These are phyloP conservation scores for Wickerhamomyces sp. DNA, from an alignment of 1,139 yeast species.

Conservation along the genomic window DNA sequence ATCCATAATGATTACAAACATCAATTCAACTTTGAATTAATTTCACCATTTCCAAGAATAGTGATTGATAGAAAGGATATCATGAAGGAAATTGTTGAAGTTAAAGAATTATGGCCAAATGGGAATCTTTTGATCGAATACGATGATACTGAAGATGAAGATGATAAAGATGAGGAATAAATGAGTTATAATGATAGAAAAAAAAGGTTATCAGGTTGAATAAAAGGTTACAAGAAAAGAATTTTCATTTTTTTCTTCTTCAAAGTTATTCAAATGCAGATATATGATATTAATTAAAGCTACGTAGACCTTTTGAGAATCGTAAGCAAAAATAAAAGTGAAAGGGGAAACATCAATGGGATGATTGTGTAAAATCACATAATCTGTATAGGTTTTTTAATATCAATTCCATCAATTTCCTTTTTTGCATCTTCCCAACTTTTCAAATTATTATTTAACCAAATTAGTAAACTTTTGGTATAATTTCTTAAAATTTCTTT, in stretches of 20 bases:
- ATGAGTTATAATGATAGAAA: not conserved
- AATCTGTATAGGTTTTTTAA: not conserved
- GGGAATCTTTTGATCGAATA: slow-evolving; percentile 54
- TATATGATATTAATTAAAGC: no score
- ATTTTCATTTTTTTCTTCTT: no score
- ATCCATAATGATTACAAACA: slow-evolving; percentile 24
- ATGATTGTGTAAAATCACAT: not conserved
- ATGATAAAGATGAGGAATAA: not conserved
- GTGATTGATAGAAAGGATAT: slow-evolving; percentile 31
- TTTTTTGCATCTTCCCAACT: slow-evolving; percentile 32
- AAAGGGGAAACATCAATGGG: no score
- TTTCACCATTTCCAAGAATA: slow-evolving; percentile 54
- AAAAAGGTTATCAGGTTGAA: not conserved
- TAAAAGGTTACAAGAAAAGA: no score
- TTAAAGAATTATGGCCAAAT: slow-evolving; percentile 50
- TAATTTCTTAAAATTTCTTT: slow-evolving; percentile 27
- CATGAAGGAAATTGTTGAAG: slow-evolving; percentile 31
- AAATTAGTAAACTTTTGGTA: slow-evolving; percentile 24
- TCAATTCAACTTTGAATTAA: slow-evolving; percentile 42
- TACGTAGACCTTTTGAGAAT: no score
- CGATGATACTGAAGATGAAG: slow-evolving; percentile 29
- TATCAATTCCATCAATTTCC: slow-evolving; percentile 15
- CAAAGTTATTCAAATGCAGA: no score
- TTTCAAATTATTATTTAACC: slow-evolving; percentile 25
- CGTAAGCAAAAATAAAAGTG: not conserved